These are phyloP conservation scores for Aspergillus fischeri DNA, from an alignment of 2,329 filamentous ascomycete genomes.

Conservation along the genomic window DNA sequence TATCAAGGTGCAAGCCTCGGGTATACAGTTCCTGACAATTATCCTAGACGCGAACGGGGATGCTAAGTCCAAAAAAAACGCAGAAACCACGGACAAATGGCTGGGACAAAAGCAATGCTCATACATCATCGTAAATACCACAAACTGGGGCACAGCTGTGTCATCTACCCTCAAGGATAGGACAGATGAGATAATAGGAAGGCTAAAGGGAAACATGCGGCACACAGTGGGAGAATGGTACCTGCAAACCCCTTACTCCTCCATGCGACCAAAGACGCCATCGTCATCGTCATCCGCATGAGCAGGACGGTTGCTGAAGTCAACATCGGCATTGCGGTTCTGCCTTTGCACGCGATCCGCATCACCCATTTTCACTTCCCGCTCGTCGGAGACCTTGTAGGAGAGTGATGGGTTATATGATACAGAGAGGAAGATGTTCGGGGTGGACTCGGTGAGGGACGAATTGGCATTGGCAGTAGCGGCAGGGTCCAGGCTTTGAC, in stretches of 20 bases:
- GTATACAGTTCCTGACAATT: constrained; percentile 11
- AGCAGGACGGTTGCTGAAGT: constrained; percentile 39
- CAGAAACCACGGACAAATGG: constrained; percentile 14
- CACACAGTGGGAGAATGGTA: neutral
- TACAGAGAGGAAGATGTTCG: constrained; percentile 39
- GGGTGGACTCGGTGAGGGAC: constrained; percentile 34
- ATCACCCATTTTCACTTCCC: constrained; percentile 67
- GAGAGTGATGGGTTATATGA: constrained; percentile 44
- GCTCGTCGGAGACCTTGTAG: constrained; percentile 47
- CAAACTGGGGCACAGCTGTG: neutral
- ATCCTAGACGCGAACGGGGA: constrained; percentile 21
- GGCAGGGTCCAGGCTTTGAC: constrained; percentile 47
- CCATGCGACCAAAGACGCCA: constrained; percentile 94
- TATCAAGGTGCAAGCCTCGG: constrained; percentile 4
- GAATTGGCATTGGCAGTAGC: constrained; percentile 22
- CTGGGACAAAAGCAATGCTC: neutral
- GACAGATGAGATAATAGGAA: neutral
- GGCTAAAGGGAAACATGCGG: neutral
- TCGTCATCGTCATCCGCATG: constrained; percentile 88
- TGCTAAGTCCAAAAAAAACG: constrained; percentile 20
- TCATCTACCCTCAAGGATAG: neutral
- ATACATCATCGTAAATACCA: neutral
- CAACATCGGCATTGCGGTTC: constrained; percentile 32
- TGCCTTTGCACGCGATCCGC: constrained; percentile 44
- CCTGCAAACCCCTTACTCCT: constrained; percentile 58